phyloP scores from a whole-genome alignment of 2,329 filamentous ascomycete species.

The Phialocephala subalpina region DNA sequence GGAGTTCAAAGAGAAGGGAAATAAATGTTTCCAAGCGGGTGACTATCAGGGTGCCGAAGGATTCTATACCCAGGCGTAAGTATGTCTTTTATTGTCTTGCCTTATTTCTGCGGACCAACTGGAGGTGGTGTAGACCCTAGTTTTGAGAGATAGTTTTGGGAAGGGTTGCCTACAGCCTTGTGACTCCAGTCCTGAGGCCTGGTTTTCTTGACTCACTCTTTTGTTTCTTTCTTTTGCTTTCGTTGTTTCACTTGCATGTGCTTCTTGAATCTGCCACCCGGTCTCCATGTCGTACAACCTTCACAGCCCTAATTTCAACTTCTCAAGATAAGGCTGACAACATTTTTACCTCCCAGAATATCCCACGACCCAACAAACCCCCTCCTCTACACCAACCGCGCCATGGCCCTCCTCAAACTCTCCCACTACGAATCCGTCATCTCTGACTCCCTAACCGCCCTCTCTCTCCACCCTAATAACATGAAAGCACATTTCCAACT shows the following conservation, averaged over 20 bases:
- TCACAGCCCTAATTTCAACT: too few relatives aligned
- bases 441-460: conserved; percentile 77
- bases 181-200: conserved; percentile 1
- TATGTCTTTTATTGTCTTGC: conserved; percentile 2
- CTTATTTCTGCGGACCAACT: not conserved
- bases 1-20: conserved; percentile 43
- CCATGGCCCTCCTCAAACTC: conserved; percentile 81
- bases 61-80: conserved; percentile 76
- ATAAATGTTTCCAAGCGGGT: conserved; percentile 66
- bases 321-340: conserved; percentile 19
- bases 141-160: too few relatives aligned
- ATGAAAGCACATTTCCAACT: conserved; percentile 89
- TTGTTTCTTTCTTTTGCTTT: not conserved
- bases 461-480: conserved; percentile 52
- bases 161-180: not conserved
- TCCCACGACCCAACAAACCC: conserved; percentile 80
- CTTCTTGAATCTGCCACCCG: not conserved
- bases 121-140: not conserved
- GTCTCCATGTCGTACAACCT: too few relatives aligned
- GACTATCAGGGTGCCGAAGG: conserved; percentile 73
- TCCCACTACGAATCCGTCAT: conserved; percentile 77
- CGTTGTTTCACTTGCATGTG: conserved; percentile 4
- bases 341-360: conserved; percentile 60
- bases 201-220: conserved; percentile 5
- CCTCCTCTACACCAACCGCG: conserved; percentile 87